These are phyloP conservation scores for Aspergillus terreus DNA, from an alignment of 2,329 filamentous ascomycete species.

Conservation along the genomic window DNA sequence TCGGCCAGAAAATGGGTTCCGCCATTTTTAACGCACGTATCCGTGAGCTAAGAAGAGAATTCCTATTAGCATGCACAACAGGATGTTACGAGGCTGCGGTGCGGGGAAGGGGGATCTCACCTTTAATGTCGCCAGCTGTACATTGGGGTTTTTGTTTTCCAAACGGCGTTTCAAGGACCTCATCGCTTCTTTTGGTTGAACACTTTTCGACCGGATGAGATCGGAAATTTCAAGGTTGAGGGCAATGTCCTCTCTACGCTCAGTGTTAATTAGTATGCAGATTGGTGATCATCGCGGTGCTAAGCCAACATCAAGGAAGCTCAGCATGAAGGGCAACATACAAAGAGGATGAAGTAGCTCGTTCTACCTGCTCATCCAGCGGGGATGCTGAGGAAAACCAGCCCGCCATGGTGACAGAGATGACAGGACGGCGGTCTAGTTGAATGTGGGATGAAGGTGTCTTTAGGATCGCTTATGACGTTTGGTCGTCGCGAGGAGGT, in stretches of 20 bases:
- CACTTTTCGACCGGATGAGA: constrained; percentile 93
- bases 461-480: constrained; percentile 16
- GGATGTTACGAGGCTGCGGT: constrained; percentile 1
- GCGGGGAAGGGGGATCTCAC: constrained; percentile 47
- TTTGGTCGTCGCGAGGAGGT: constrained; percentile 10
- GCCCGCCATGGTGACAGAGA: constrained; percentile 72
- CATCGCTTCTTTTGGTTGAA: constrained; percentile 97
- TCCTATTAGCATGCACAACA: constrained; percentile 14
- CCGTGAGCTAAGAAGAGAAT: constrained; percentile 65
- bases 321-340: constrained; percentile 45
- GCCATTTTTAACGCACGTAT: constrained; percentile 98
- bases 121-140: constrained; percentile 90
- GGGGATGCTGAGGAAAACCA: constrained; percentile 94
- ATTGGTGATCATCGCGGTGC: neutral
- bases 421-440: constrained; percentile 3
- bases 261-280: constrained; percentile 2
- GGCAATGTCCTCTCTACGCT: constrained; percentile 81
- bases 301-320: no score
- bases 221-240: constrained; percentile 98
- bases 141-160: constrained; percentile 96
- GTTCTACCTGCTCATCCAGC: constrained; percentile 95
- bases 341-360: constrained; percentile 90
- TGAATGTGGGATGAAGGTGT: constrained; percentile 6
- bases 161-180: constrained; percentile 89
- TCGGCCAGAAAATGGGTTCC: constrained; percentile 91